Percentiles rank a stretch among this genome's conserved stretches.
Conservation (phyloP, 768 basidiomycete genomes). For the Xerocomus spinulosus region DNA sequence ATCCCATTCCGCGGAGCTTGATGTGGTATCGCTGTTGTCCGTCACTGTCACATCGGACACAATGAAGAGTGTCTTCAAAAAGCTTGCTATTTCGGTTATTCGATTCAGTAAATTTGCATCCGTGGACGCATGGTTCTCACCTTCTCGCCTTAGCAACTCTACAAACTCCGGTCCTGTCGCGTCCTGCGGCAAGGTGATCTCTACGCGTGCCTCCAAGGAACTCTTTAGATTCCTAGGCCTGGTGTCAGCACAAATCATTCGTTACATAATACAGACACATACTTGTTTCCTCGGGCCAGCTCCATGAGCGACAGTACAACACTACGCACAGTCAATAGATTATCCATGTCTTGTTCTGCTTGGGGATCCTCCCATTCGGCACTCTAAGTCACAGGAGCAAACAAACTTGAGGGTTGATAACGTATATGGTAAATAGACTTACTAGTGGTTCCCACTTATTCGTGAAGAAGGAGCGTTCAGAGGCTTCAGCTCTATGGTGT, state of each 20-base stretch:
- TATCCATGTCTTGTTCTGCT: constrained; percentile 59
- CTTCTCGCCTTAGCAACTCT: constrained; percentile 43
- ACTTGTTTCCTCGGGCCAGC: constrained; percentile 74
- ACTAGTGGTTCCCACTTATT: constrained; percentile 69
- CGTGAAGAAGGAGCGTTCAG: constrained; percentile 59
- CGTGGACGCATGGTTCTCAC: constrained; percentile 10
- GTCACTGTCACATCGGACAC: constrained; percentile 64
- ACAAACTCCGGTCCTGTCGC: constrained; percentile 27
- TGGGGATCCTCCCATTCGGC: constrained; percentile 57
- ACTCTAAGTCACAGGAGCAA: constrained; percentile 35
- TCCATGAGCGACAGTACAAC: constrained; percentile 68
- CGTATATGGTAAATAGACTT: constrained; percentile 20
- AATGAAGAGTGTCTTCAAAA: constrained; percentile 73
- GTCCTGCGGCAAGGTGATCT: constrained; percentile 50
- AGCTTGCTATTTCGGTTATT: constrained; percentile 40
- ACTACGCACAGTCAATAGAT: constrained; percentile 55
- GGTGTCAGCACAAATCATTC: constrained; percentile 1
- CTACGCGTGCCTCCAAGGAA: constrained; percentile 73
- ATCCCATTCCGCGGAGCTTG: constrained; percentile 44
- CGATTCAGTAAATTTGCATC: not conserved
- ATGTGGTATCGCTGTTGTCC: constrained; percentile 41
- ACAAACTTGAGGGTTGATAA: not conserved
- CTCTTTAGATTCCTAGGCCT: constrained; percentile 62
- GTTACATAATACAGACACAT: constrained; percentile 14
- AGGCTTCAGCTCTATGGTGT: constrained; percentile 14